Evolutionary conservation across 306 rosid genomes (phyloP).

Genomic region (Pyrus pyrifolia): DNA sequence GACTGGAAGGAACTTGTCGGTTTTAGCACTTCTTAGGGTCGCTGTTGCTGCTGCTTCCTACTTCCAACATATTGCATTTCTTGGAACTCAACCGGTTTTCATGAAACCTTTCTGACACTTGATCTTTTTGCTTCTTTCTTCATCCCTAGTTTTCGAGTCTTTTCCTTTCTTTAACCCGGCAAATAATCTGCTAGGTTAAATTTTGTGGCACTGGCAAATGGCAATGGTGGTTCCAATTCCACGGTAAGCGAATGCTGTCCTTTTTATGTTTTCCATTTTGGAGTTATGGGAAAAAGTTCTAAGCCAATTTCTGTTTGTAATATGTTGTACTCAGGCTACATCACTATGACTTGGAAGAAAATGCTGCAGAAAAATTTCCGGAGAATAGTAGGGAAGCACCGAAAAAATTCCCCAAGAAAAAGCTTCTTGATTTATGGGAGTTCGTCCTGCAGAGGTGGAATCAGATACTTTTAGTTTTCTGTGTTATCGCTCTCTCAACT

Average conservation of each 20-base stretch:
- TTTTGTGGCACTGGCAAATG: too few relatives aligned
- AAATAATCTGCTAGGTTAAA: too few relatives aligned
- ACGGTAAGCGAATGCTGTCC: background rate
- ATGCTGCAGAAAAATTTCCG: background rate
- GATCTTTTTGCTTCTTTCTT: background rate
- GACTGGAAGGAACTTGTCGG: too few relatives aligned
- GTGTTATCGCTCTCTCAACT: conserved; percentile 19
- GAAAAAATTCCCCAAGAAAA: background rate
- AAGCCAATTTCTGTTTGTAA: background rate
- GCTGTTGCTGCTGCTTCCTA: too few relatives aligned
- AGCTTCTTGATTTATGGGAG: background rate
- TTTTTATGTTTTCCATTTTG: background rate
- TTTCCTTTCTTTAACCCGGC: too few relatives aligned
- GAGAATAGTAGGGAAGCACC: background rate
- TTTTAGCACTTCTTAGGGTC: background rate
- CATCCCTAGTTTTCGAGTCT: too few relatives aligned
- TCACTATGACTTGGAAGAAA: background rate
- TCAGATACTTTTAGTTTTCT: conserved; percentile 13
- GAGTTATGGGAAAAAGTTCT: background rate
- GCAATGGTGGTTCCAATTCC: background rate
- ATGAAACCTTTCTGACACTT: background rate
- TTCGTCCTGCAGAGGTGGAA: conserved; percentile 4
- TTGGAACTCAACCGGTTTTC: too few relatives aligned
- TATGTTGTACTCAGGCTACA: background rate
- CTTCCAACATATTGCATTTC: too few relatives aligned